Evolutionary conservation across 2,329 filamentous ascomycete genomes (phyloP), one percentile per base, ranked within the genome.

Genomic region (Mycogone perniciosa): DNA sequence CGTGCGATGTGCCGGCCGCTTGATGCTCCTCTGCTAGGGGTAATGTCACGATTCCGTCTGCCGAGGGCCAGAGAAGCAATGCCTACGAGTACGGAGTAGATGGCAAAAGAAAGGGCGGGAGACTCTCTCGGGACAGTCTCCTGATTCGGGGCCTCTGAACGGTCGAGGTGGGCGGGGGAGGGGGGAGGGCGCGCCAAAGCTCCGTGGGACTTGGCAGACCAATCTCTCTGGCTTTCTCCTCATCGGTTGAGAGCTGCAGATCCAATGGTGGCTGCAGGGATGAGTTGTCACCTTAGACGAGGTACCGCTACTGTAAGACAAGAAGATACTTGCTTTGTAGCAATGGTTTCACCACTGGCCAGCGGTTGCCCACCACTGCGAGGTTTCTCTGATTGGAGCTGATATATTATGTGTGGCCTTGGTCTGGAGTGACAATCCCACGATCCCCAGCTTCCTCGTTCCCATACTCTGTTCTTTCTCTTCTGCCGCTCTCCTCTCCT

Each of bases 191-290:
- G 20, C 20, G 20, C 20, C 20, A 20, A 3, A 20, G 20, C 20
- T 20, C 20, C 20, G 20, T 20, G 20, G 20, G 20, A 20, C 20
- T 20, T 20, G 20, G 20, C 20, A 20, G 20, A 20, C 20, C 20
- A 20, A 20, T 20, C 20, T 20, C 20, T 20, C 20, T 20, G 20
- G 20, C 20, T 20, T 20, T 20, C 20, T 31, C 40, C 48, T 44
- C 35, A n/a, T 35, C 34, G 33, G 31, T 30, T 7, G 27, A 42
- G 20, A 37, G 45, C 33, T 51, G 47, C 48, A 40, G 54, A 51
- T 48, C 51, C 41, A 44, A 42, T 33, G 48, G 51, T 45, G 47
- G 37, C 54, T 54, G 54, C 52, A 50, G 51, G 47, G 34, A 30
- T 55, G 54, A 51, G 48, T 27, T 49, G 52, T 45, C 53, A 46